These are phyloP conservation scores for Tolypocladium ovalisporum DNA, from an alignment of 2,329 filamentous ascomycete species.

Conservation along the genomic window DNA sequence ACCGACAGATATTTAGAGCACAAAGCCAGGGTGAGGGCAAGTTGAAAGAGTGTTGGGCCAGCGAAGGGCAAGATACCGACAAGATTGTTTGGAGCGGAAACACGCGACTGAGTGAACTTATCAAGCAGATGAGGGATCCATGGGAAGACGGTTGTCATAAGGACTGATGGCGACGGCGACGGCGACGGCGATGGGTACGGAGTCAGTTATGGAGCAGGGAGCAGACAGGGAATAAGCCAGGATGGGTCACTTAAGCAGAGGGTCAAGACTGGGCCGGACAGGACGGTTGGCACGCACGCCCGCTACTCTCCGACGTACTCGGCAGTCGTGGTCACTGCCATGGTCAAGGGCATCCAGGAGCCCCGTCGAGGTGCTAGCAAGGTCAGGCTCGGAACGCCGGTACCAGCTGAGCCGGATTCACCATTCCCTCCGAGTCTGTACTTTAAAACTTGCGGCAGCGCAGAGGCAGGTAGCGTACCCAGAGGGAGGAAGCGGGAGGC, in stretches of 20 bases:
- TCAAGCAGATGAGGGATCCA: background rate
- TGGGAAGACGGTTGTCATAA: conserved; percentile 1
- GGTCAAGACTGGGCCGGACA: background rate
- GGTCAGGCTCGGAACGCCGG: conserved; percentile 8
- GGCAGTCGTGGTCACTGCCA: background rate
- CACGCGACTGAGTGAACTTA: background rate
- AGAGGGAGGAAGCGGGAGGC: background rate
- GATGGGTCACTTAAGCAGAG: background rate
- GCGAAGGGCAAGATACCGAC: background rate
- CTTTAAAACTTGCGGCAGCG: background rate
- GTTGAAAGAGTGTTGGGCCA: conserved; percentile 1
- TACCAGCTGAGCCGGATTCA: conserved; percentile 5
- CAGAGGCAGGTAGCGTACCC: background rate
- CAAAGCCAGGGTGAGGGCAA: background rate
- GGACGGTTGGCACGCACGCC: background rate
- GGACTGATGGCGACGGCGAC: background rate
- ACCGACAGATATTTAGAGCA: background rate
- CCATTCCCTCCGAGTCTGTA: background rate
- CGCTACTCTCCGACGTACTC: background rate
- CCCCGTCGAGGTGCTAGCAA: conserved; percentile 9
- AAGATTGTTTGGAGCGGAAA: background rate
- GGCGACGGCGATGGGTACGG: background rate
- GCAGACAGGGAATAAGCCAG: background rate
- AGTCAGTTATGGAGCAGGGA: conserved; percentile 1
- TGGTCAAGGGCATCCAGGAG: background rate